Evolutionary conservation across 1,284 basidiomycete species (phyloP), one percentile per base, ranked within the genome.

Genomic region (Xanthoconium separans): DNA sequence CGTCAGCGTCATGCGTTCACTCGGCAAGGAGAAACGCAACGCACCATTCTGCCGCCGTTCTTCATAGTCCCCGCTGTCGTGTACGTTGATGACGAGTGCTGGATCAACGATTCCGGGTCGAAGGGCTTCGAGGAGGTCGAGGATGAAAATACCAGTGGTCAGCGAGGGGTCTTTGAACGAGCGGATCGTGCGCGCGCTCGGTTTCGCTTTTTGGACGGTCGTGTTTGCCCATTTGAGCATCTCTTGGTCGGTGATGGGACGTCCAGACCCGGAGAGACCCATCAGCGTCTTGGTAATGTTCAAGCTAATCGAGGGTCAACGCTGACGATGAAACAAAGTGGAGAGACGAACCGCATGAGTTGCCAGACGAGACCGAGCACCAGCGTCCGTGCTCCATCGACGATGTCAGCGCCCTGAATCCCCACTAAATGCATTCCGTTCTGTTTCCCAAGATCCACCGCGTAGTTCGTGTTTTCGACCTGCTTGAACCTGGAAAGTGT

Each of bases 401-500:
- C 93, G 63, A 99, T 97, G 73, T 98, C 96, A 3, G 95, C 87
- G 11, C 96, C 96, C 71, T 99, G 97, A 62, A 99, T 98, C 22
- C 95, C 95, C 53, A 99, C 95, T 58, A 99, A 80, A 71, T 93
- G 93, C 93, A 99, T 93, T 46, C 89, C 86, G 69, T 92, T 95
- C 68, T 91, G 86, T 72, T 90, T 93, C 16, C 87, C 95, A 16
- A 99, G 85, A 50, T 99, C 96, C 49, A 98, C 89, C 6, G 79
- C 87, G 65, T 99, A 99, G 72, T 99, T 99, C 51, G 93, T 98
- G 75, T 99, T 99, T 75, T 99, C 97, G 34, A 99, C 95, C 43
- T 87, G 87, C 79, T 99, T 99, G 82, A 98, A 99, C 51, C 94
- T 81, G 36, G 93, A 95, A 22, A 99, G 78, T 51, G 86, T 90